phyloP scores from a whole-genome alignment of 306 rosid species.

The Aeschynomene evenia region DNA sequence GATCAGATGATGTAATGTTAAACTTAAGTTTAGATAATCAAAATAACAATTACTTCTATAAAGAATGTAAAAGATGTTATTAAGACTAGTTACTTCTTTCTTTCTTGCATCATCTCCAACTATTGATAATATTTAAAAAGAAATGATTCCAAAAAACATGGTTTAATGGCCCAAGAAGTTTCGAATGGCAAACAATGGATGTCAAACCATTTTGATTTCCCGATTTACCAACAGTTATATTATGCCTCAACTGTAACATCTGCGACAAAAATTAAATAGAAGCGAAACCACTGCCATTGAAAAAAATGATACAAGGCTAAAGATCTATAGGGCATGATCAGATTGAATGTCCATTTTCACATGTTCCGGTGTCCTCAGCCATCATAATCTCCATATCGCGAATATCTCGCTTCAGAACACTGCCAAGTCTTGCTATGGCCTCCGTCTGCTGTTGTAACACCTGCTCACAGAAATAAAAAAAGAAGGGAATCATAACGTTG shows the following conservation, averaged over 20 bases:
- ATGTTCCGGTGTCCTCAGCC: conserved; percentile 56
- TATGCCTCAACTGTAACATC: background rate
- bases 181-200: background rate
- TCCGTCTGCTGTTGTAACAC: conserved; percentile 94
- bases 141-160: background rate
- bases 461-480: conserved; percentile 53
- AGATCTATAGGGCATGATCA: conserved; percentile 6
- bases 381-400: conserved; percentile 90
- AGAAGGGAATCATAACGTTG: background rate
- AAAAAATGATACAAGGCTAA: background rate
- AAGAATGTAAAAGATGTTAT: too few species aligned
- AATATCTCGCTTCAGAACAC: conserved; percentile 82
- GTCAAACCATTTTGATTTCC: background rate
- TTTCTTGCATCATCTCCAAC: too few species aligned
- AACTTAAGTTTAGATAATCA: too few species aligned
- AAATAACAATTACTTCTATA: too few species aligned
- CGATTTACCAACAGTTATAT: background rate
- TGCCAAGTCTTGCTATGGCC: conserved; percentile 88
- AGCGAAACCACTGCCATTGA: background rate
- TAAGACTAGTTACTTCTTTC: too few species aligned
- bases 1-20: background rate
- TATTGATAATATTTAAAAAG: too few species aligned
- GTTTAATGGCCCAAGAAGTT: background rate
- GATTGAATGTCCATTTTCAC: conserved; percentile 32
- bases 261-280: background rate